A percentile compares a stretch with the other conserved stretches of the same genome.
These are phyloP conservation scores for Botrytis tulipae DNA, from an alignment of 2,329 filamentous ascomycete genomes.

Conservation along the genomic window DNA sequence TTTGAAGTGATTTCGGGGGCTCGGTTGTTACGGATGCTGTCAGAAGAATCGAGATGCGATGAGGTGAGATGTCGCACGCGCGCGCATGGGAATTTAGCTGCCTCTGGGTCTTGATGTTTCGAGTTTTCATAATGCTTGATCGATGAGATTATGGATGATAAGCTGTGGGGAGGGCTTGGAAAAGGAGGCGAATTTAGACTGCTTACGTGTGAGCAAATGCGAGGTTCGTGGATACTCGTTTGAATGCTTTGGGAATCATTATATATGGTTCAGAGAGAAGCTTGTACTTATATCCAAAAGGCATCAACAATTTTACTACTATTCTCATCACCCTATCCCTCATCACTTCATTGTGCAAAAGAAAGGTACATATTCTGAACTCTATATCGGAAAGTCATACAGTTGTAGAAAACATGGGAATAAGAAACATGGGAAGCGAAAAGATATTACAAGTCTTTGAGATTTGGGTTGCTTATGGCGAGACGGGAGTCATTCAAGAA, in stretches of 20 bases:
- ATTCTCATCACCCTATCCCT: background rate
- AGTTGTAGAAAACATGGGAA: background rate
- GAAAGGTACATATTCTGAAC: background rate
- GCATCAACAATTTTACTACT: background rate
- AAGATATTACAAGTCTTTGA: slow-evolving; percentile 6
- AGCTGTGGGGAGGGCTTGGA: background rate
- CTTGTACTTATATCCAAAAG: background rate
- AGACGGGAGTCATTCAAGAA: slow-evolving; percentile 1
- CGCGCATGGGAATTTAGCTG: background rate
- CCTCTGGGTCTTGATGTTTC: background rate
- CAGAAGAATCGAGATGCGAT: background rate
- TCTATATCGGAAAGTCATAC: background rate
- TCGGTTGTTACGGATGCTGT: background rate
- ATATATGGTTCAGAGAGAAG: background rate
- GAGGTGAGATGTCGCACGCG: background rate
- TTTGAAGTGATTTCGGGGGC: background rate
- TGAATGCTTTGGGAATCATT: background rate
- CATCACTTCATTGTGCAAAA: background rate
- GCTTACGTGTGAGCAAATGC: background rate
- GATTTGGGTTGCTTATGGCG: slow-evolving; percentile 7
- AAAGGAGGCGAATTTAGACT: background rate
- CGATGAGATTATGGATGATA: background rate
- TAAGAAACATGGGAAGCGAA: background rate
- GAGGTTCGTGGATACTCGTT: background rate
- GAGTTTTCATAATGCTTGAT: background rate